Percentiles rank a stretch among this genome's conserved stretches.
phyloP scores from a whole-genome alignment of 2,329 filamentous ascomycete species.

The Harringtonia aguacate region DNA sequence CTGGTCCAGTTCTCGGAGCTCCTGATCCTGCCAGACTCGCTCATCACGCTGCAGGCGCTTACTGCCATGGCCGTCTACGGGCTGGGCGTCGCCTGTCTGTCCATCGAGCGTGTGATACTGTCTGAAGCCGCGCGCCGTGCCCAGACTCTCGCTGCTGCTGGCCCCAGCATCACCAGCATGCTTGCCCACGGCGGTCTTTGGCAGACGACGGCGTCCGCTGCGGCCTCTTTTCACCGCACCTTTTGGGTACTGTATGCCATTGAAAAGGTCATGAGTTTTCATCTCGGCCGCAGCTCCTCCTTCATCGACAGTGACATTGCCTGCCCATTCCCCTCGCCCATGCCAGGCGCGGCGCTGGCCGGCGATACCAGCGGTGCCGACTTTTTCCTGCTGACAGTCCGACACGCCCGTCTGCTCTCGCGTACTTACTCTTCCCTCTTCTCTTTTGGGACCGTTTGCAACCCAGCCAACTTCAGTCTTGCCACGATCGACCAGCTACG shows the following conservation, averaged over 20 bases:
- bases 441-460: slow-evolving; percentile 16
- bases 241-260: slow-evolving; percentile 19
- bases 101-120: slow-evolving; percentile 20
- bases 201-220: neutral
- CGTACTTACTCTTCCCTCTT: slow-evolving; percentile 19
- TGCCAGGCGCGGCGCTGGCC: slow-evolving; percentile 10
- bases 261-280: slow-evolving; percentile 18
- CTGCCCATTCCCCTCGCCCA: slow-evolving; percentile 17
- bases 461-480: slow-evolving; percentile 15
- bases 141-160: slow-evolving; percentile 17
- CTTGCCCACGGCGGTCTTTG: neutral
- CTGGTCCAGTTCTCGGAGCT: slow-evolving; percentile 24
- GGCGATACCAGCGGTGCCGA: slow-evolving; percentile 15
- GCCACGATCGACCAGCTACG: slow-evolving; percentile 16
- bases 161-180: slow-evolving; percentile 8
- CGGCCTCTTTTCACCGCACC: slow-evolving; percentile 15
- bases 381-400: slow-evolving; percentile 15
- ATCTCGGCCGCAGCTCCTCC: slow-evolving; percentile 20
- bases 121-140: slow-evolving; percentile 20
- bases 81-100: slow-evolving; percentile 17
- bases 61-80: slow-evolving; percentile 20
- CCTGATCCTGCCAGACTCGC: slow-evolving; percentile 18
- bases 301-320: slow-evolving; percentile 22
- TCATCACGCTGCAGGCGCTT: slow-evolving; percentile 18
- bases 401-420: slow-evolving; percentile 18